Base-by-base conservation (phyloP, 225 moss, liverwort and hornwort species). In the Rhytidiadelphus loreus region DNA sequence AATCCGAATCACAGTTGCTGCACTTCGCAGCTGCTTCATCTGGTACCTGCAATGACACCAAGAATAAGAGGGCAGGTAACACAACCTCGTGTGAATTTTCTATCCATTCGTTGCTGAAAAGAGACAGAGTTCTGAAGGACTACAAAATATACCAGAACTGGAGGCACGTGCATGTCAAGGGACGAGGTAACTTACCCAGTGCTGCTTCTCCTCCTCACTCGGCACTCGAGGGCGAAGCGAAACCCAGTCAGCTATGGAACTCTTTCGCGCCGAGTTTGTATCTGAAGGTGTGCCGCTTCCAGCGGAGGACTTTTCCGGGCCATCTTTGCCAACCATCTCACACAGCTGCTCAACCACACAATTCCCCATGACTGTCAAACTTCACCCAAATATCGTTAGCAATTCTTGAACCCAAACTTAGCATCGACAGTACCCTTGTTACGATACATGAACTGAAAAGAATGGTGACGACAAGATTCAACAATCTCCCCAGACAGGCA, bases 241-340 rank as follows among this genome's bases (percentile, higher is more conserved):
- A 85, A 98, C 98, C 98, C 97, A 98, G 71, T 98, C 98, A 59
- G 93, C 85, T 88, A 98, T 94, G 39, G 96, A 97, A 52, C 88
- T 88, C 88, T 96, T 98, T 86, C 94, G 95, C 53, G 85, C 64
- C 59, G 86, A 43, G 66, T 73, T 83, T 39, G 88, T 23, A 24
- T 96, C 96, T 58, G 89, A 46, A 69, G 91, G 17, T 84, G 90
- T 81, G 63, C 86, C 88, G 81, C 87, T 89, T 83, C 91, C 92
- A 82, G 70, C 82, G 19, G 64, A 57, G 35, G 92, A 81, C 83
- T 92, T 93, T 71, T 92, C 92, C 63, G 93, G 82, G 69, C 94
- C 96, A 91, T 97, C 98, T 88, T 96, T 98, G 75, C 92, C 96
- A 41, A 93, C 95, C 98, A 98, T 98, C 92, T 98, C 98, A 91